Base-by-base conservation (phyloP, 2,329 filamentous ascomycete species). In the Xylaria sp. region DNA sequence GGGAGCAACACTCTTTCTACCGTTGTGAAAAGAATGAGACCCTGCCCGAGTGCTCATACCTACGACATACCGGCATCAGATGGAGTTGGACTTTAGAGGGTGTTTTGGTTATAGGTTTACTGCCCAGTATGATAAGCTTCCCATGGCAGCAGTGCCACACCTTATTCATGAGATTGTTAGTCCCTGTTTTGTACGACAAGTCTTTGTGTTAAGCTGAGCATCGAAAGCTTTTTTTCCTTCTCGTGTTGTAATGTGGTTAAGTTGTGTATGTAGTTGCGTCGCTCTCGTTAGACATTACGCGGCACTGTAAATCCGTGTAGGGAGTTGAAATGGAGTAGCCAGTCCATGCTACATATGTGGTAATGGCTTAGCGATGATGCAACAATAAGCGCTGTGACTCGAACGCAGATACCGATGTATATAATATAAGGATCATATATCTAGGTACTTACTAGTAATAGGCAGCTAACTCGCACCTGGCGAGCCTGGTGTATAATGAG, bases 81-180 rank as follows among this genome's bases (percentile, higher is more conserved):
- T 55, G 55, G 55, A 37, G 41, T 46, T 44, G 55, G 15, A 39
- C 56, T 44, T 34, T 25, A 10, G 46, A 31, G 20, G 51, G 46
- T 28, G 37, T 28, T 20, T 34, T 63, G 31, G 37, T 23, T 41
- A 41, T 50, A 46, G 25, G n/a, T 37, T 8, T 44, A 34, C 6
- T 34, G n/a, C 4, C n/a, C 7, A 48, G n/a, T 28, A 8, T 59
- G 44, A 52, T 59, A 65, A 55, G 25, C 61, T 62, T 57, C 31
- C 20, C 31, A 55, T 58, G 41, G 31, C 64, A 62, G 66, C 65
- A 69, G 39, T 60, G 25, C 62, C 58, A 57, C 62, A 70, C 58
- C 62, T 68, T 69, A 65, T 64, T 52, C 31, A 65, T 56, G 44
- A 60, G 60, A 61, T 28, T 44, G 25, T 18, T 23, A 6, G 60